phyloP scores from a whole-genome alignment of 345 rosid genomes.

The Bruguiera gymnorhiza region DNA sequence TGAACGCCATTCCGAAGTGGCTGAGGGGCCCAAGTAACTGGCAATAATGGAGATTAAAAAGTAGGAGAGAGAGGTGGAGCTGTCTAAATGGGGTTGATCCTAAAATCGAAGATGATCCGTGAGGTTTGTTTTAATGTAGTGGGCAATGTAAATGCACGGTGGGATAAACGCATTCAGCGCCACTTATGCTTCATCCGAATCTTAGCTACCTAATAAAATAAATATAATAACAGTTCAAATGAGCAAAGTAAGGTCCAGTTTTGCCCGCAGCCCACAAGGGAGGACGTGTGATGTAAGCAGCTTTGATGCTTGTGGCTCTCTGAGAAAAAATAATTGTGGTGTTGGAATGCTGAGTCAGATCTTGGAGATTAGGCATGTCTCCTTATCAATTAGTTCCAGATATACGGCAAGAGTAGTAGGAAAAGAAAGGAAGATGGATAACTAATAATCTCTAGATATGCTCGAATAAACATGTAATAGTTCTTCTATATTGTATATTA shows the following conservation, averaged over 20 bases:
- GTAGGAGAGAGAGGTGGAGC: slow-evolving; percentile 10
- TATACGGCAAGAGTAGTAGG: slow-evolving; percentile 10
- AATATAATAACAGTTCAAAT: background rate
- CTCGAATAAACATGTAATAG: background rate
- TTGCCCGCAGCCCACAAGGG: slow-evolving; percentile 14
- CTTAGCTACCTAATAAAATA: slow-evolving; percentile 20
- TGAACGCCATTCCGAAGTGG: background rate
- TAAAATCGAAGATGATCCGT: slow-evolving; percentile 26
- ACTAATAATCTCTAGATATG: background rate
- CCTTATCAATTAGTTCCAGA: slow-evolving; percentile 18
- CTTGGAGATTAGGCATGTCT: slow-evolving; percentile 24
- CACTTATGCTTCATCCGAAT: slow-evolving; percentile 35
- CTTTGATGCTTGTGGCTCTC: slow-evolving; percentile 34
- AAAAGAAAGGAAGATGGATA: background rate
- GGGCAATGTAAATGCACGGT: slow-evolving; percentile 30
- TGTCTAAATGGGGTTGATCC: slow-evolving; percentile 19
- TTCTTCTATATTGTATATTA: too few relatives aligned
- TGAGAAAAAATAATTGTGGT: slow-evolving; percentile 32
- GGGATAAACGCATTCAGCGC: slow-evolving; percentile 25
- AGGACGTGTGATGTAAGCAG: slow-evolving; percentile 25
- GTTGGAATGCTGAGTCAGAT: slow-evolving; percentile 40
- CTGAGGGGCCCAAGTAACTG: slow-evolving; percentile 21
- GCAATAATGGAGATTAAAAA: slow-evolving; percentile 28
- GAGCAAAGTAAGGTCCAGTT: slow-evolving; percentile 16
- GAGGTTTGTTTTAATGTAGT: slow-evolving; percentile 29